phyloP scores from a whole-genome alignment of 148 eudicot species.

The Vaccinium darrowii region DNA sequence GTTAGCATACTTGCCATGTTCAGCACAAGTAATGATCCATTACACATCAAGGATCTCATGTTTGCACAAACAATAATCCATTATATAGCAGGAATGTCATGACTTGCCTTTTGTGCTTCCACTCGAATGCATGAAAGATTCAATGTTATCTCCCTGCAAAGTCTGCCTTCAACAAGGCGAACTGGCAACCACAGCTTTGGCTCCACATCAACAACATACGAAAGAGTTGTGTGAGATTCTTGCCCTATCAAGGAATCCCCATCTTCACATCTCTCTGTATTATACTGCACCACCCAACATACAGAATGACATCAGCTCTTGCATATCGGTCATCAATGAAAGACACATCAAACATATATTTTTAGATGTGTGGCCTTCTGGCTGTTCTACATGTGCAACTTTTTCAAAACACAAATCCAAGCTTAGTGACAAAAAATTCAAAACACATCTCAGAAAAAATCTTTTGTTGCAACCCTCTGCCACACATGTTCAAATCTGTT shows the following conservation, averaged over 20 bases:
- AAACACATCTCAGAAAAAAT: not conserved
- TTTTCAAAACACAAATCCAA: not conserved
- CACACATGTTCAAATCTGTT: not conserved
- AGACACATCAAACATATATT: not conserved
- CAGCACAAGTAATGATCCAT: not conserved
- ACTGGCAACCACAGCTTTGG: slow-evolving; percentile 78
- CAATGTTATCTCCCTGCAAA: slow-evolving; percentile 55
- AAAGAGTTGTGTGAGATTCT: slow-evolving; percentile 42
- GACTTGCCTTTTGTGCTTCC: slow-evolving; percentile 48
- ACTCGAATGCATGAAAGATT: slow-evolving; percentile 54
- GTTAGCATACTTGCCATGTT: not conserved
- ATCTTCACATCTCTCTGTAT: slow-evolving; percentile 16
- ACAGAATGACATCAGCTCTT: not conserved
- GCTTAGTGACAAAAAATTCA: not conserved
- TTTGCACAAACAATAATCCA: not conserved
- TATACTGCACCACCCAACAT: slow-evolving; percentile 27
- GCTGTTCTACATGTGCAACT: not conserved
- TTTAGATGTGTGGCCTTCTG: not conserved
- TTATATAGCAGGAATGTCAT: not conserved
- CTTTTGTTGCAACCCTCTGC: too few relatives aligned
- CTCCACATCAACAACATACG: slow-evolving; percentile 58
- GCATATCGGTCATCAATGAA: not conserved
- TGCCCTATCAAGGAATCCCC: slow-evolving; percentile 17
- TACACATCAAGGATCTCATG: not conserved
- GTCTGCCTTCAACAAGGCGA: slow-evolving; percentile 62